A percentile compares a stretch with the other conserved stretches of the same genome.
These are phyloP conservation scores for Blastobotrys capitulatus DNA, from an alignment of 1,139 yeast genomes.

Conservation along the genomic window DNA sequence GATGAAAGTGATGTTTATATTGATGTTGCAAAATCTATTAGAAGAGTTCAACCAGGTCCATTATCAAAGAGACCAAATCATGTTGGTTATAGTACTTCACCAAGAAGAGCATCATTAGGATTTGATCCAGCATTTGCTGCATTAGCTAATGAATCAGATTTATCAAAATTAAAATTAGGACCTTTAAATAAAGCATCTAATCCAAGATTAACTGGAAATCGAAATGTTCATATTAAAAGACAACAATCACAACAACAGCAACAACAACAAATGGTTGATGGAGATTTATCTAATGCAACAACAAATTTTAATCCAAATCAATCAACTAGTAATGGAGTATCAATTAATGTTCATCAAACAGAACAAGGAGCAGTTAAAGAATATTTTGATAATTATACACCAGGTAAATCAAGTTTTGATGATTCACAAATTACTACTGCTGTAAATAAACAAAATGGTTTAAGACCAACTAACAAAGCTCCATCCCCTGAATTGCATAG, in stretches of 20 bases:
- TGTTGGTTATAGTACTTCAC: background rate
- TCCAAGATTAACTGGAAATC: conserved; percentile 68
- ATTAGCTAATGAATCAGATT: conserved; percentile 13
- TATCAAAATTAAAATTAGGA: conserved; percentile 29
- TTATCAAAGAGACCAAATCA: conserved; percentile 50
- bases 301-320: background rate
- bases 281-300: conserved; percentile 19
- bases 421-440: background rate
- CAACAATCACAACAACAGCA: background rate
- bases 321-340: conserved; percentile 12
- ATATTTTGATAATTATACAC: conserved; percentile 15
- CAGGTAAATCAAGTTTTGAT: background rate
- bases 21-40: conserved; percentile 83
- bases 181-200: conserved; percentile 69
- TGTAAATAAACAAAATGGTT: background rate
- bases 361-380: conserved; percentile 45
- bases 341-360: conserved; percentile 38
- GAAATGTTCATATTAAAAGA: conserved; percentile 40
- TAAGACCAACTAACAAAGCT: conserved; percentile 2
- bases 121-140: conserved; percentile 23
- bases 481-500: conserved; percentile 25
- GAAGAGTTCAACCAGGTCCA: conserved; percentile 75
- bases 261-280: conserved; percentile 8
- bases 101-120: conserved; percentile 21
- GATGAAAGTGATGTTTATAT: conserved; percentile 96